Evolutionary conservation across 352 stramenopile species (phyloP), one percentile per base, ranked within the genome.

Genomic region (Pythium volutum): DNA sequence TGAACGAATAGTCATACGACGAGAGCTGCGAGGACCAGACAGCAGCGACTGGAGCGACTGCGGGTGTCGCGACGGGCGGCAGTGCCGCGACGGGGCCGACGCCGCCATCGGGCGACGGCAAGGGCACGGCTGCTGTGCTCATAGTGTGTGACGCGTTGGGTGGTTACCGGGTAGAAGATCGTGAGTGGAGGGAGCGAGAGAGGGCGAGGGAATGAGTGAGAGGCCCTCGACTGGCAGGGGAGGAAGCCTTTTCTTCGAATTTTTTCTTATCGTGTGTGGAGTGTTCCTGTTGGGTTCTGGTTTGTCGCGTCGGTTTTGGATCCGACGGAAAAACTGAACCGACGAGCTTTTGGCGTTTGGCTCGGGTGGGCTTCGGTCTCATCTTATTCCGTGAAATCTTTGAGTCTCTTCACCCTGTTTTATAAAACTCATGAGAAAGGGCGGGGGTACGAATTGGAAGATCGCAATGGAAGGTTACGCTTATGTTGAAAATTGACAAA

Each of bases 11-110:
- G 67, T 93, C 79, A 39, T 59, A 73, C 49, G 66, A 52, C 34
- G 68, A 62, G 23, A 93, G 55, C 46, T 90, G 56, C 46, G 88
- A 72, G 26, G 80, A 86, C 84, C 84, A 93, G 33, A 87, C 66
- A 46, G 46, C 22, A 33, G 33, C 23, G 31, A n/a, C n/a, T n/a
- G 72, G 59, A 2, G 60, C 16, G 2, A 55, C 23, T 1, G 45
- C 14, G 20, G 49, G 14, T 18, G 36, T 39, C 29, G 39, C 41
- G 4, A 59, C 43, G 20, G 52, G 45, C 31, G 59, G 10, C 18
- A 55, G 33, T n/a, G 52, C 23, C 49, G 33, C 49, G 31, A 15
- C 31, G n/a, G n/a, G n/a, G 49, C 20, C 33, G 5, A 56, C 29
- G 8, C 33, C 33, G 29, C 29, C 52, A n/a, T 59, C 41, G 15